A percentile compares a stretch with the other conserved stretches of the same genome.
These are phyloP conservation scores for Aleurites moluccanus DNA, from an alignment of 441 rosid genomes.

Conservation along the genomic window DNA sequence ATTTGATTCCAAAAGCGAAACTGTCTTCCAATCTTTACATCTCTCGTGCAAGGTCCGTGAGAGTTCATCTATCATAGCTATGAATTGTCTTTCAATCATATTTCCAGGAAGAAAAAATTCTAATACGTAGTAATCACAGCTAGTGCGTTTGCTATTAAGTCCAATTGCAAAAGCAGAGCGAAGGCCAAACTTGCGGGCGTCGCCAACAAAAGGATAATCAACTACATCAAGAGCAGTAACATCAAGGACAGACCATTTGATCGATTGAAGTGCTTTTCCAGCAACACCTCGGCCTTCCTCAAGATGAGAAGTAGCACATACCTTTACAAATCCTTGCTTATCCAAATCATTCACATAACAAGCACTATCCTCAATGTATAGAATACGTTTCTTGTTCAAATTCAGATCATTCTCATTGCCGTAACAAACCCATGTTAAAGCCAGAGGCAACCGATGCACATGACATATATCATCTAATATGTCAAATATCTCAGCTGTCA, in stretches of 20 bases:
- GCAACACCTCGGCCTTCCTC: neutral
- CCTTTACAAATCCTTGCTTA: accelerated
- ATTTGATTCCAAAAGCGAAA: too few species aligned
- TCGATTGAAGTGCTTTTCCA: neutral
- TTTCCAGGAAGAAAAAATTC: neutral
- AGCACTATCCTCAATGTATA: neutral
- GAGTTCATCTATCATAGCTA: neutral
- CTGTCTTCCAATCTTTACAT: too few species aligned
- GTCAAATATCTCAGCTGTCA: neutral
- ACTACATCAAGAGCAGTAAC: neutral
- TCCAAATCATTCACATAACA: neutral
- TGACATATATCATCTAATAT: neutral
- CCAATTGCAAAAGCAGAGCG: neutral
- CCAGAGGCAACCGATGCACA: neutral
- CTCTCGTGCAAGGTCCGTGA: neutral
- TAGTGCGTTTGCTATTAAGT: neutral
- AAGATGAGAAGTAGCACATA: neutral
- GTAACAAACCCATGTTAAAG: neutral
- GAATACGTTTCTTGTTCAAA: neutral
- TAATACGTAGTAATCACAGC: neutral
- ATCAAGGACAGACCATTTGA: neutral
- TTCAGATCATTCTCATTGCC: neutral
- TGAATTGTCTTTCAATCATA: neutral
- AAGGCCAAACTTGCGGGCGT: neutral
- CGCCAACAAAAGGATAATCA: neutral